Evolutionary conservation across 2,329 filamentous ascomycete genomes (phyloP).

Genomic region (Arthrobotrys megalospora): DNA sequence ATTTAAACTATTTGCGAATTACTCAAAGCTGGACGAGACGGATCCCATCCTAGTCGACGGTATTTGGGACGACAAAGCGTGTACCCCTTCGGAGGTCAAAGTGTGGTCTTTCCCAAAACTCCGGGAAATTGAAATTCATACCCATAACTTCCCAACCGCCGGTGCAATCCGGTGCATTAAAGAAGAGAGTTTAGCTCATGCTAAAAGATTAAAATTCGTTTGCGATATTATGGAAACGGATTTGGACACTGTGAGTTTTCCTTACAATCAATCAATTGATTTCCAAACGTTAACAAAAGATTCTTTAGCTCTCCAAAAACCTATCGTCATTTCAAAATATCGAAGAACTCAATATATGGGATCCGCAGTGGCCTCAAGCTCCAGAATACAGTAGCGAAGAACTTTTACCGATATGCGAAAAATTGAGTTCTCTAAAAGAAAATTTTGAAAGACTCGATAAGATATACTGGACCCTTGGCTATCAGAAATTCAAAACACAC

Average conservation of each 20-base stretch:
- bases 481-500: slow-evolving; percentile 3
- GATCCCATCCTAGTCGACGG: slow-evolving; percentile 3
- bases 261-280: background rate
- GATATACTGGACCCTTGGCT: slow-evolving; percentile 32
- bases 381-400: slow-evolving; percentile 24
- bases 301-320: slow-evolving; percentile 22
- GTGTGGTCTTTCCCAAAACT: slow-evolving; percentile 46
- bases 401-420: slow-evolving; percentile 12
- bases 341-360: slow-evolving; percentile 40
- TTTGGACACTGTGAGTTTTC: slow-evolving; percentile 7
- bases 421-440: background rate
- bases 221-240: slow-evolving; percentile 36
- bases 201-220: slow-evolving; percentile 25
- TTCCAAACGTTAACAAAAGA: background rate
- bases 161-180: slow-evolving; percentile 11
- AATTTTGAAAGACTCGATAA: slow-evolving; percentile 1
- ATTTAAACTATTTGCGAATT: slow-evolving; percentile 42
- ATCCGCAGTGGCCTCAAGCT: slow-evolving; percentile 22
- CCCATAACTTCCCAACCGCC: slow-evolving; percentile 26
- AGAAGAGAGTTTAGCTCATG: background rate
- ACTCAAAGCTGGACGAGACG: slow-evolving; percentile 49
- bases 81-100: background rate
- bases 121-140: slow-evolving; percentile 22
- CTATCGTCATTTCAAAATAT: slow-evolving; percentile 17
- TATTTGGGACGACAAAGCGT: background rate